Conservation (phyloP, 1,284 basidiomycete species). For the Bjerkandera adusta region DNA sequence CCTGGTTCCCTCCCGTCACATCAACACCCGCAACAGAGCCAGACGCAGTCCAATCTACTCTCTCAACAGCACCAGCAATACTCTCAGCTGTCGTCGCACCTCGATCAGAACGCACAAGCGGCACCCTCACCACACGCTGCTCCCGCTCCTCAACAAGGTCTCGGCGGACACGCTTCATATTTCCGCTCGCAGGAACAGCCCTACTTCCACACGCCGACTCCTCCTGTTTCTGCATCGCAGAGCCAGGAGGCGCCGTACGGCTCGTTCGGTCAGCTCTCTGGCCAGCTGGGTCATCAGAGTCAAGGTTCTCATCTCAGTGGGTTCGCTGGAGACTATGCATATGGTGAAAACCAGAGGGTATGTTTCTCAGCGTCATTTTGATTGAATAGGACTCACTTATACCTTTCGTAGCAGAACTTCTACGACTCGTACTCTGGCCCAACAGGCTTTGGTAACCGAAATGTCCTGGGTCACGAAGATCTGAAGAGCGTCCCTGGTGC, state of each 20-base stretch:
- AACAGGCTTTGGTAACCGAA: constrained; percentile 57
- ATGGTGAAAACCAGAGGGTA: constrained; percentile 62
- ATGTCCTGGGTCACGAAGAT: constrained; percentile 65
- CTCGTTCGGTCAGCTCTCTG: constrained; percentile 58
- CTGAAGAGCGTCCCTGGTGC: constrained; percentile 60
- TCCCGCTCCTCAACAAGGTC: constrained; percentile 41
- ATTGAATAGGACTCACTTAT: constrained; percentile 14
- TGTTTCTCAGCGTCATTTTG: constrained; percentile 21
- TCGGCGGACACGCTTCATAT: constrained; percentile 42
- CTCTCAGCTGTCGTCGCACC: constrained; percentile 58
- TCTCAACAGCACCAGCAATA: constrained; percentile 48
- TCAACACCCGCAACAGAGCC: constrained; percentile 26
- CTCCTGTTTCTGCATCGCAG: constrained; percentile 53
- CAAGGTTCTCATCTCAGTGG: constrained; percentile 55
- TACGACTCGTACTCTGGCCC: constrained; percentile 66
- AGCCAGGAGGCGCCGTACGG: constrained; percentile 64
- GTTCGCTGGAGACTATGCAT: constrained; percentile 65
- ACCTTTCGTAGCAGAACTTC: constrained; percentile 48
- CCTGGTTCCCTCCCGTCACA: constrained; percentile 21
- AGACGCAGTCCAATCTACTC: constrained; percentile 29
- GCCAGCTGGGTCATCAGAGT: constrained; percentile 44
- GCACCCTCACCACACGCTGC: constrained; percentile 33
- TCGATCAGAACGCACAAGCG: constrained; percentile 49
- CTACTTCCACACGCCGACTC: constrained; percentile 75
- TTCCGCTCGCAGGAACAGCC: constrained; percentile 61